phyloP scores from a whole-genome alignment of 805 yeast genomes.

The Nakazawaea ambrosiae region DNA sequence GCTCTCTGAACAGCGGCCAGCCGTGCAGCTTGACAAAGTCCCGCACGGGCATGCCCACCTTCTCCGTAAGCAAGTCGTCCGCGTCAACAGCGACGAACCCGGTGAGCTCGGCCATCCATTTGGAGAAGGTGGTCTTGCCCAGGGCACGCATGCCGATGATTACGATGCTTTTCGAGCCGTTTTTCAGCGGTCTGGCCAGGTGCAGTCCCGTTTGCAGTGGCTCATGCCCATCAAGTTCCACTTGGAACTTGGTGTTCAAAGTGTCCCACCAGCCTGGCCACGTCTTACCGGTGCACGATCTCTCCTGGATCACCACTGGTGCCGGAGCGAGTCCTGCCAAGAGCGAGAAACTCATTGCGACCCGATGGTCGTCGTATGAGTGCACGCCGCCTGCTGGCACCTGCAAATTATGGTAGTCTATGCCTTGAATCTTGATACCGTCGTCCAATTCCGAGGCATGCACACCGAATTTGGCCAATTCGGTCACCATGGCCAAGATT shows the following conservation, averaged over 20 bases:
- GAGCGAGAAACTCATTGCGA: slow-evolving; percentile 94
- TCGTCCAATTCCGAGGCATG: slow-evolving; percentile 78
- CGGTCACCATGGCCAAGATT: slow-evolving; percentile 88
- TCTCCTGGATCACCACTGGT: slow-evolving; percentile 71
- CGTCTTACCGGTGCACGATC: slow-evolving; percentile 92
- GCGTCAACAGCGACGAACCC: slow-evolving; percentile 70
- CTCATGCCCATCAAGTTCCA: slow-evolving; percentile 66
- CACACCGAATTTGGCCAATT: slow-evolving; percentile 88
- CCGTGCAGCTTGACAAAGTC: slow-evolving; percentile 57
- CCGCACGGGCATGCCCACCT: slow-evolving; percentile 44
- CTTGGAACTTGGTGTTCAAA: slow-evolving; percentile 61
- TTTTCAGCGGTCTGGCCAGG: slow-evolving; percentile 19
- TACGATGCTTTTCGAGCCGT: slow-evolving; percentile 53
- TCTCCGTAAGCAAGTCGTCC: slow-evolving; percentile 63
- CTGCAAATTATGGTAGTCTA: slow-evolving; percentile 40
- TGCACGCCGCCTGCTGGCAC: slow-evolving; percentile 58
- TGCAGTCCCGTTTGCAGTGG: slow-evolving; percentile 24
- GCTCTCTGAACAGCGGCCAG: slow-evolving; percentile 81
- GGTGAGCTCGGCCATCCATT: slow-evolving; percentile 65
- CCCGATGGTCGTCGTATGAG: slow-evolving; percentile 94
- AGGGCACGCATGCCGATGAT: slow-evolving; percentile 98
- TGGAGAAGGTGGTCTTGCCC: slow-evolving; percentile 83
- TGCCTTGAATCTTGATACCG: slow-evolving; percentile 84
- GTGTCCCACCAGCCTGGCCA: slow-evolving; percentile 99
- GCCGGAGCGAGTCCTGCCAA: slow-evolving; percentile 61